Evolutionary conservation across 1,284 basidiomycete genomes (phyloP).

Genomic region (Mycosarcoma maydis): DNA sequence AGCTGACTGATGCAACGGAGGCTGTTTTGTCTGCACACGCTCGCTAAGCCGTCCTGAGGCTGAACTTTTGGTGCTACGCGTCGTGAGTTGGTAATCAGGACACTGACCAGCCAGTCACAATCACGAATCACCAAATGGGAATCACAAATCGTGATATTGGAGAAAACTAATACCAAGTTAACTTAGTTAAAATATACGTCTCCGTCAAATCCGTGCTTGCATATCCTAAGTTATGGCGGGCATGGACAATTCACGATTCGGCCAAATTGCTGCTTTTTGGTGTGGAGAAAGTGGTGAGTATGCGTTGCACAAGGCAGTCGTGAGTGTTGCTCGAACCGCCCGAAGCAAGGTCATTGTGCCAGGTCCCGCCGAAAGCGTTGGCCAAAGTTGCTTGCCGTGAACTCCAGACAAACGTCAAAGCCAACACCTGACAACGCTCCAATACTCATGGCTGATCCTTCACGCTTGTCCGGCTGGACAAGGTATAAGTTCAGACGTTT

Average conservation of each 20-base stretch:
- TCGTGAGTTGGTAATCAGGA: too few species aligned
- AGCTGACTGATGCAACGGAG: too few species aligned
- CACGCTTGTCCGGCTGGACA: neutral
- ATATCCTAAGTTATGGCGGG: too few species aligned
- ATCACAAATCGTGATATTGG: too few species aligned
- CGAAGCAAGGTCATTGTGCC: neutral
- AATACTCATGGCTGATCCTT: slow-evolving; percentile 6
- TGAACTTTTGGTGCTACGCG: too few species aligned
- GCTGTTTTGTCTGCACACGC: too few species aligned
- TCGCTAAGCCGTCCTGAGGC: too few species aligned
- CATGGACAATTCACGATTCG: too few species aligned
- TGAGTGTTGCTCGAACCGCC: neutral
- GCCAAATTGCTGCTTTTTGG: neutral
- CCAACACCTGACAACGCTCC: neutral
- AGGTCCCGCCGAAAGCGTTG: neutral
- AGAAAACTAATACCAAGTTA: too few species aligned
- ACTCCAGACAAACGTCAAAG: slow-evolving; percentile 12
- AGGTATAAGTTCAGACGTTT: slow-evolving; percentile 18
- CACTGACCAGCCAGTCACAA: too few species aligned
- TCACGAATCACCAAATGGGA: too few species aligned
- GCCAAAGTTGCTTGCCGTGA: slow-evolving; percentile 20
- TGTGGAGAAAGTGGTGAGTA: slow-evolving; percentile 8
- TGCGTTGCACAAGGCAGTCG: neutral
- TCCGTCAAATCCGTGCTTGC: slow-evolving; percentile 32
- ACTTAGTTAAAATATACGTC: slow-evolving; percentile 2